A percentile compares a stretch with the other conserved stretches of the same genome.
Evolutionary conservation across 2,329 filamentous ascomycete genomes (phyloP).

Genomic region (Coniochaeta hoffmannii): DNA sequence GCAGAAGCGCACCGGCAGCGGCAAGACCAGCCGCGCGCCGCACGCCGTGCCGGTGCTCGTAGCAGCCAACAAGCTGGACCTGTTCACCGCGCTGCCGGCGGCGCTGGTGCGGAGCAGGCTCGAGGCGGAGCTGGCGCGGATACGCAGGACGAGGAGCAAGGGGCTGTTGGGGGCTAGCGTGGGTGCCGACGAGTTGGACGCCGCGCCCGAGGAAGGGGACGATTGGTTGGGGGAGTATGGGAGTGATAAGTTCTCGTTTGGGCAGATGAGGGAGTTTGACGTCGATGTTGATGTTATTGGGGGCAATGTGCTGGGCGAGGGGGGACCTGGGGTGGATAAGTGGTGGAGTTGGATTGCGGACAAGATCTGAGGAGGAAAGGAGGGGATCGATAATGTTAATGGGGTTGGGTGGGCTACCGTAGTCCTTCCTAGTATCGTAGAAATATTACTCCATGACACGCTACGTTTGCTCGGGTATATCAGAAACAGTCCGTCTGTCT

Average conservation of each 20-base stretch:
- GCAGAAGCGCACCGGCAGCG: slow-evolving; percentile 53
- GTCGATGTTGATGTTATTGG: slow-evolving; percentile 70
- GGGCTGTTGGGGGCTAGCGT: slow-evolving; percentile 76
- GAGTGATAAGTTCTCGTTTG: slow-evolving; percentile 70
- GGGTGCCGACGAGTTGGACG: slow-evolving; percentile 54
- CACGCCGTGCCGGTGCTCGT: slow-evolving; percentile 67
- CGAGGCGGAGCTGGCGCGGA: slow-evolving; percentile 72
- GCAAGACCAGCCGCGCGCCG: slow-evolving; percentile 39
- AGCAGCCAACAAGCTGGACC: slow-evolving; percentile 89
- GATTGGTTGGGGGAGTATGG: slow-evolving; percentile 79
- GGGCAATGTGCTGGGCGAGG: slow-evolving; percentile 61
- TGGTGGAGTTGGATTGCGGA: slow-evolving; percentile 91
- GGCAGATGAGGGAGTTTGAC: slow-evolving; percentile 75
- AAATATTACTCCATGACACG: too few species aligned
- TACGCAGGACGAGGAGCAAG: slow-evolving; percentile 69
- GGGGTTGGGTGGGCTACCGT: too few species aligned
- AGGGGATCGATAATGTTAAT: slow-evolving; percentile 8
- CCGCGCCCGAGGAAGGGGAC: slow-evolving; percentile 67
- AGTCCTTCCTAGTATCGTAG: too few species aligned
- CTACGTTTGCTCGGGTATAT: too few species aligned
- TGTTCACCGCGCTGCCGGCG: slow-evolving; percentile 86
- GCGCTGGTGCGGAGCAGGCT: slow-evolving; percentile 66
- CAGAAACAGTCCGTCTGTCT: too few species aligned
- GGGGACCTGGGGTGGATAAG: slow-evolving; percentile 58
- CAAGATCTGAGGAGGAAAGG: slow-evolving; percentile 43